Percentiles rank a stretch among this genome's conserved stretches.
These are phyloP conservation scores for Metschnikowia cerradonensis DNA, from an alignment of 805 yeast genomes.

Conservation along the genomic window DNA sequence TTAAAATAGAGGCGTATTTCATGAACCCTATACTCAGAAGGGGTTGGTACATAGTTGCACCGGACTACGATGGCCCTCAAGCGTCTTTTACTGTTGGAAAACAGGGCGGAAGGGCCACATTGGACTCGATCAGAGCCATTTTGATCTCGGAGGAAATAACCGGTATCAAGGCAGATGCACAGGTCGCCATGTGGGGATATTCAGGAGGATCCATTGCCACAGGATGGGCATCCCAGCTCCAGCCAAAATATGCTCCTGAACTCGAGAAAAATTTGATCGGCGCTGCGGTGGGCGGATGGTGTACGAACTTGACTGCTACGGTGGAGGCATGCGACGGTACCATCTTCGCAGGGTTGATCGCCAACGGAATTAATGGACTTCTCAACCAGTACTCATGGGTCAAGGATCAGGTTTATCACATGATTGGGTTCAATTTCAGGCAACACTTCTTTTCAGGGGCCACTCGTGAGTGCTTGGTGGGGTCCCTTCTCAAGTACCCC, in stretches of 20 bases:
- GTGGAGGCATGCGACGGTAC: constrained; percentile 23
- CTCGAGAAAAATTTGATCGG: constrained; percentile 22
- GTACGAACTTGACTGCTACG: constrained; percentile 29
- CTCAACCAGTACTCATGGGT: constrained; percentile 28
- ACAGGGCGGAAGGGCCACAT: constrained; percentile 27
- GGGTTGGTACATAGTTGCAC: constrained; percentile 32
- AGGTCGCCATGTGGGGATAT: constrained; percentile 31
- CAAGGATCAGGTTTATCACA: not conserved
- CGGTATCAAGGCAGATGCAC: constrained; percentile 20
- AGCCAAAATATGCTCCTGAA: constrained; percentile 36
- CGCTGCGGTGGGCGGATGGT: constrained; percentile 35
- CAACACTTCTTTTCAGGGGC: not conserved
- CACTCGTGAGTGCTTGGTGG: not conserved
- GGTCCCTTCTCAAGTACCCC: not conserved
- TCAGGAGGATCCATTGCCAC: constrained; percentile 37
- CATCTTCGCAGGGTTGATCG: constrained; percentile 27
- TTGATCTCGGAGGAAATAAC: constrained; percentile 18
- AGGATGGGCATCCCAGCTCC: constrained; percentile 38
- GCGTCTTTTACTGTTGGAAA: constrained; percentile 29
- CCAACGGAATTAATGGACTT: constrained; percentile 28
- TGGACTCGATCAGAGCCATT: constrained; percentile 30
- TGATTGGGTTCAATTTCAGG: not conserved
- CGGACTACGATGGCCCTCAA: constrained; percentile 35
- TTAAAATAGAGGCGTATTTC: constrained; percentile 16
- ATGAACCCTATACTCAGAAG: constrained; percentile 14